Base-by-base conservation (phyloP, 331 rosid genomes). In the Malus hybrid region DNA sequence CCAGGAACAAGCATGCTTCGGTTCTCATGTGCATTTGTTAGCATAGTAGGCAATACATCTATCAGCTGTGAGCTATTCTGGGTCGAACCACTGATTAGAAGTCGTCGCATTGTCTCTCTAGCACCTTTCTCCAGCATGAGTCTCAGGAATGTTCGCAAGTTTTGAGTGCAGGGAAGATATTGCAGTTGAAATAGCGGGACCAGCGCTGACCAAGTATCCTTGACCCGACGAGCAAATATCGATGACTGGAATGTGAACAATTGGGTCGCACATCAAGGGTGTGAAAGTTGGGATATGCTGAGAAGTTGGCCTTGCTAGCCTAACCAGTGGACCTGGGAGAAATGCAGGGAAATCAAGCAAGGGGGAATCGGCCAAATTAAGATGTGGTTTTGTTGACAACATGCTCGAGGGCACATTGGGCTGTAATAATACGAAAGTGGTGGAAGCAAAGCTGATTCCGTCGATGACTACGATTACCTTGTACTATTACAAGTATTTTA, bases 261-360 rank as follows among this genome's bases (percentile, higher is more conserved):
- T 87, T 70, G 97, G 91, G 71, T 95, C 98, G 74, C 97, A 92
- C 80, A 92, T 89, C 52, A 95, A 83, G 12, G 98, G 98, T 10
- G 90, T 92, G 84, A 95, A 95, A 54, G 90, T 90, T 27, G 90
- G 98, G 80, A 92, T 89, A 85, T 90, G 96, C 88, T 90, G 97
- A 73, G 97, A 83, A 67, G 91, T 71, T 66, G 91, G 91, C 54
- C 85, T 73, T 0, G 98, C 83, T 75, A 96, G 77, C 76, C 90
- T 82, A 60, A 90, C 84, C 75, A 92, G 74, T 2, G 97, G 93
- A 60, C 89, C 93, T 2, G 97, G 94, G 14, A 93, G 78, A 79
- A 90, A 86, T 3, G 97, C 84, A 71, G 98, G 99, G 39, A 92
- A 96, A 75, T 88, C 89, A 72, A 85, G 14, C 1, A 90, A 70